Evolutionary conservation across 2,329 filamentous ascomycete genomes (phyloP).

Genomic region (Aspergillus fumigatiaffinis): DNA sequence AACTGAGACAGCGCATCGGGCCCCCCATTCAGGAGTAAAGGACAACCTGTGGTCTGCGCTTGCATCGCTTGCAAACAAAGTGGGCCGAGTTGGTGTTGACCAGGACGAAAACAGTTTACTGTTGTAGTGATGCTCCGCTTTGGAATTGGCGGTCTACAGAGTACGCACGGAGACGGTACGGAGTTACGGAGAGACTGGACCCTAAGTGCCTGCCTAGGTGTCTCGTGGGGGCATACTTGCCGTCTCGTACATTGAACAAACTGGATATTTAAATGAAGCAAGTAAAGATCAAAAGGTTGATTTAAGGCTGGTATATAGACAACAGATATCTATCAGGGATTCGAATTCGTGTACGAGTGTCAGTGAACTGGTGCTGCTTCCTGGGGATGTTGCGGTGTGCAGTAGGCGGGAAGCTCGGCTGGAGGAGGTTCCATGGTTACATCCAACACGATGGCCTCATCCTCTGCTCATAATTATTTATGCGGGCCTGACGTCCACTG

Average conservation of each 20-base stretch:
- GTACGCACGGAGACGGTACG: background rate
- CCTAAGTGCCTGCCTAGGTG: too few species aligned
- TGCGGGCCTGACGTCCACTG: too few species aligned
- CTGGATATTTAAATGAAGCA: too few species aligned
- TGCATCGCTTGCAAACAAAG: background rate
- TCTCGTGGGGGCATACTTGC: too few species aligned
- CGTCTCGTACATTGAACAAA: too few species aligned
- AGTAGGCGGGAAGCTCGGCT: conserved; percentile 16
- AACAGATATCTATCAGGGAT: too few species aligned
- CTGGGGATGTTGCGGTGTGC: conserved; percentile 9
- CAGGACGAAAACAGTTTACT: background rate
- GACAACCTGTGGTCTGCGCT: conserved; percentile 6
- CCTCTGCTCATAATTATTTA: background rate
- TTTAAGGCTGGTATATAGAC: too few species aligned
- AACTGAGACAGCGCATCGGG: too few species aligned
- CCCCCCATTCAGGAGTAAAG: background rate
- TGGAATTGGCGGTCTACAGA: background rate
- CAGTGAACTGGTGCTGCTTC: too few species aligned
- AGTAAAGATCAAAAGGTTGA: too few species aligned
- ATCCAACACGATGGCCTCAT: conserved; percentile 10
- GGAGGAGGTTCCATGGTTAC: conserved; percentile 14
- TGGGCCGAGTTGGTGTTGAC: background rate
- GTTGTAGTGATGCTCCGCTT: background rate
- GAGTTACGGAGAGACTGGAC: too few species aligned
- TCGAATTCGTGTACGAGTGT: background rate